Evolutionary conservation across 73 alveolate species (phyloP), one percentile per base, ranked within the genome.

Genomic region (Paramecium octaurelia): DNA sequence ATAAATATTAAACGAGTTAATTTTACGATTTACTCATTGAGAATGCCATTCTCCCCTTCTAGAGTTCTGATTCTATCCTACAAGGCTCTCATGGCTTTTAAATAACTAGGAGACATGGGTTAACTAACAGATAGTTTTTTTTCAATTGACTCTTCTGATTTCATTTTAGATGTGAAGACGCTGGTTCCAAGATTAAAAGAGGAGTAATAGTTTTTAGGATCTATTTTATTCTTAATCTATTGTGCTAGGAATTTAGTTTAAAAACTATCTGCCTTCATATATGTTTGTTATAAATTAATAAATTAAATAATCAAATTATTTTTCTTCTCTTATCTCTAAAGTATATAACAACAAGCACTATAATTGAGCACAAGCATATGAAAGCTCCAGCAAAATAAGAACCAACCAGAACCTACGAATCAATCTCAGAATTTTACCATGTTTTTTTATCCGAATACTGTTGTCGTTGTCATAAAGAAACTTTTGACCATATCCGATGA

Each of bases 361-460:
- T 73, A 9, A 38, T 46, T 1, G 94, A 89, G 8, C 86, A 44
- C 14, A 89, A 29, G 34, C 94, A 71, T 14, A 89, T 70, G 29
- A 70, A 54, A 27, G 94, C 92, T 21, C 94, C 94, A 44, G 92
- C 86, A 70, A 69, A 89, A 16, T 89, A 89, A 8, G 94, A 77
- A 0, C 71, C 91, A 70, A 89, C 86, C 4, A 89, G 27, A 64
- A 27, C 84, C 84, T 27, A 64, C 31, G 4, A 27, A 5, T 23
- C 14, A 24, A 21, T 4, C 6, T 24, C 16, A 36, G 10, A 40
- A 8, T 40, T 40, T 40, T 34, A 89, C 92, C 50, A 89, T 64
- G 71, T 89, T 89, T 40, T 89, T 89, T 71, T 89, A 43, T 24
- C 94, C 92, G 71, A 89, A 71, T 9, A 85, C 59, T 16, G 86